These are phyloP conservation scores for Rhizoclosmatium globosum DNA, from an alignment of 192 early-diverging fungal genomes.

Conservation along the genomic window DNA sequence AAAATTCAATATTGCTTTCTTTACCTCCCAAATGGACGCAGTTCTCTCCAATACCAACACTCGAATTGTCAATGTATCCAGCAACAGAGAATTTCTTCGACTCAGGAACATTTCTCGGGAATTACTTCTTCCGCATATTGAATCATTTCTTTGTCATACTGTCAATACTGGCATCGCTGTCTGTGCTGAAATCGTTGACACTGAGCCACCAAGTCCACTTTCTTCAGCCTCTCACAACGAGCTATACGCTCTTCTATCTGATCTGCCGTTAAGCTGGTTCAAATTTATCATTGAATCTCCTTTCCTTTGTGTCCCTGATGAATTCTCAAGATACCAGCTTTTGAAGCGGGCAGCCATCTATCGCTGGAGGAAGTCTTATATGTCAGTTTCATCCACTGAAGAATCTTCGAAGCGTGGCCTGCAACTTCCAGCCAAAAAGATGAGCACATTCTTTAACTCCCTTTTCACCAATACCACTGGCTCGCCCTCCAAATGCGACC, in stretches of 20 bases:
- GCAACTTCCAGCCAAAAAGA: background rate
- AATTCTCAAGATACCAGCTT: slow-evolving; percentile 54
- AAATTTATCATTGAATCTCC: slow-evolving; percentile 32
- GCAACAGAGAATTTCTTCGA: slow-evolving; percentile 15
- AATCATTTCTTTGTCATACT: slow-evolving; percentile 23
- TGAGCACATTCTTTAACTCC: background rate
- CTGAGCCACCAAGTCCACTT: background rate
- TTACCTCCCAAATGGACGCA: slow-evolving; percentile 35
- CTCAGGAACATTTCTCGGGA: background rate
- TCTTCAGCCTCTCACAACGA: background rate
- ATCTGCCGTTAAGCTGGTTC: slow-evolving; percentile 35
- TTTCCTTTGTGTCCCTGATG: slow-evolving; percentile 41
- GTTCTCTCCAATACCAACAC: background rate
- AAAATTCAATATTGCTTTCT: slow-evolving; percentile 28
- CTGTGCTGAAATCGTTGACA: background rate
- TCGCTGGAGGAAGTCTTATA: slow-evolving; percentile 29
- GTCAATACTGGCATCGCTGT: slow-evolving; percentile 4
- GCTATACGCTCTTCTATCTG: background rate
- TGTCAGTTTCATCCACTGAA: background rate
- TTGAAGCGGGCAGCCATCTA: slow-evolving; percentile 42
- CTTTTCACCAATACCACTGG: background rate
- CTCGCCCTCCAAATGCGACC: background rate
- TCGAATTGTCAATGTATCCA: background rate
- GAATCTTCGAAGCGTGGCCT: slow-evolving; percentile 24
- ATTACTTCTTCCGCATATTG: background rate